Conservation (phyloP, 371 early-diverging fungal species). For the Rhizomucor miehei region DNA sequence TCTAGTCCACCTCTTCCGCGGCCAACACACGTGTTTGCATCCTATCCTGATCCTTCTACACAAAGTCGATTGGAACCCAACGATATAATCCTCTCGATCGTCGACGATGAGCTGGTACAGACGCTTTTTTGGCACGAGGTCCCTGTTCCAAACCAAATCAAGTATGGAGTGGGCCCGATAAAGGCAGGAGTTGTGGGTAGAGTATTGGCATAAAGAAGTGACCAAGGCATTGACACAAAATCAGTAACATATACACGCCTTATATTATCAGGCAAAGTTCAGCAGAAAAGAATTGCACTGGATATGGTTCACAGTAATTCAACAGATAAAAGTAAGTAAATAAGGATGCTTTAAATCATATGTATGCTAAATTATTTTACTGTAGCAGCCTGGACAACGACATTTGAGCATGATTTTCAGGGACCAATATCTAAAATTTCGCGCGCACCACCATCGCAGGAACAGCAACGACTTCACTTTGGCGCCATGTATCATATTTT, state of each 20-base stretch:
- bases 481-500: constrained; percentile 37
- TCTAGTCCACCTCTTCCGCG: constrained; percentile 39
- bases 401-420: constrained; percentile 25
- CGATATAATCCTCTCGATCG: constrained; percentile 3
- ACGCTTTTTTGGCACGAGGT: constrained; percentile 5
- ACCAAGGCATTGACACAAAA: too few species aligned
- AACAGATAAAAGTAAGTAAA: too few species aligned
- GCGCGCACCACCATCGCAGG: constrained; percentile 1
- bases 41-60: constrained; percentile 4
- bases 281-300: too few species aligned
- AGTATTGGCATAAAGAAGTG: background rate
- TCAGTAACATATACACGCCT: background rate
- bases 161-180: constrained; percentile 11
- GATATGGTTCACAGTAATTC: too few species aligned
- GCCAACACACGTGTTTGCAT: constrained; percentile 24
- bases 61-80: constrained; percentile 12
- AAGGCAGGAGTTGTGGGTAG: constrained; percentile 20
- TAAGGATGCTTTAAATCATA: too few species aligned
- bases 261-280: background rate
- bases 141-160: background rate
- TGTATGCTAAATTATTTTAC: too few species aligned
- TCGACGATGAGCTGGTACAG: constrained; percentile 5
- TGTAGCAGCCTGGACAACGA: constrained; percentile 24
- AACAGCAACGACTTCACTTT: constrained; percentile 16
- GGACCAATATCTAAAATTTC: constrained; percentile 33